A percentile compares a stretch with the other conserved stretches of the same genome.
These are phyloP conservation scores for Leccinellum albellum DNA, from an alignment of 768 basidiomycete genomes.

Conservation along the genomic window DNA sequence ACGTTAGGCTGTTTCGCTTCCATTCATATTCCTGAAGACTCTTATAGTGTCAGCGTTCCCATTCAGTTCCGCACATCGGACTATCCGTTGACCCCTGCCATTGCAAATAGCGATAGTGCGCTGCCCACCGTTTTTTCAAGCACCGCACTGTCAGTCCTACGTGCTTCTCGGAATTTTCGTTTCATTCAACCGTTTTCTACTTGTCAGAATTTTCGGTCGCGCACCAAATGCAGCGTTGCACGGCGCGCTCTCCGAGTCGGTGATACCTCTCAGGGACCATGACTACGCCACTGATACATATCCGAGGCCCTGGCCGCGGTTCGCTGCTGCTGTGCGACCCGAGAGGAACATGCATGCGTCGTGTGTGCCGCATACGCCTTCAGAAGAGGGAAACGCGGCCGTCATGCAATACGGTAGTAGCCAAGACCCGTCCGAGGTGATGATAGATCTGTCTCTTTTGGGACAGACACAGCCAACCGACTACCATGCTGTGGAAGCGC, in stretches of 20 bases:
- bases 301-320: not conserved
- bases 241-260: too few species aligned
- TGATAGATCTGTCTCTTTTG: not conserved
- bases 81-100: not conserved
- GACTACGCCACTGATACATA: not conserved
- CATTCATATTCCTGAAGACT: slow-evolving; percentile 3
- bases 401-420: not conserved
- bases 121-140: not conserved
- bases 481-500: slow-evolving; percentile 21
- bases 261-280: not conserved
- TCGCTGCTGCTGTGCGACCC: not conserved
- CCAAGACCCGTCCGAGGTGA: slow-evolving; percentile 15
- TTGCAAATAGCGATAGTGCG: not conserved
- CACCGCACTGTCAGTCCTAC: slow-evolving; percentile 12
- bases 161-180: not conserved
- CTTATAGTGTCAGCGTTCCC: not conserved
- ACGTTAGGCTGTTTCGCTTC: not conserved
- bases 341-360: not conserved
- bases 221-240: not conserved
- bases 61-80: not conserved
- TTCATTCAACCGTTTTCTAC: not conserved
- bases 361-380: not conserved
- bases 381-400: not conserved
- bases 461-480: not conserved
- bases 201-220: slow-evolving; percentile 4